phyloP scores from a whole-genome alignment of 257 asterid species.

The Rhazya stricta region DNA sequence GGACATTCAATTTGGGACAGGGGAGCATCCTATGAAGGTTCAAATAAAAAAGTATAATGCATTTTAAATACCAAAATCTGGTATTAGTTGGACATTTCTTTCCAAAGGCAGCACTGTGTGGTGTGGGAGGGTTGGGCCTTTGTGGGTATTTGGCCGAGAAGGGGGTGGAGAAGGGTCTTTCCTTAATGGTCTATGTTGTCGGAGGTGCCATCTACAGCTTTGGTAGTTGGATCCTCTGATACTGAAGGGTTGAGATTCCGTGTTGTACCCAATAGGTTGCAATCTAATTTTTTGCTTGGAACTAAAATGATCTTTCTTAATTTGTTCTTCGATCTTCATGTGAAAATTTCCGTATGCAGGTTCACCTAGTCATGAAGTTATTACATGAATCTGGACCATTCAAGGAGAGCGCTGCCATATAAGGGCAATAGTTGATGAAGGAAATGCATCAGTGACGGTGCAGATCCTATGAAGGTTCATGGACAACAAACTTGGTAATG shows the following conservation, averaged over 20 bases:
- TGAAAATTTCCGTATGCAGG: constrained; percentile 39
- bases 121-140: background rate
- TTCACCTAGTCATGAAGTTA: constrained; percentile 63
- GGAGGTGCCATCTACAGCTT: background rate
- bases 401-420: constrained; percentile 35
- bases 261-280: no score
- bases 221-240: background rate
- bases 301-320: background rate
- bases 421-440: background rate
- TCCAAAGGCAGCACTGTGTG: background rate
- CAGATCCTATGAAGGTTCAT: no score
- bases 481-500: background rate
- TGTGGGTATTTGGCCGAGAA: background rate
- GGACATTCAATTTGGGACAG: no score
- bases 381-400: constrained; percentile 80
- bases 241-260: no score
- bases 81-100: no score
- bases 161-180: background rate
- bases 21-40: background rate
- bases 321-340: background rate
- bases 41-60: background rate
- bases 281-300: background rate
- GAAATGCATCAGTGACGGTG: background rate
- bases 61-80: background rate
- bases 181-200: background rate